Conservation (phyloP, 768 basidiomycete species). For the Lentinus brumalis region DNA sequence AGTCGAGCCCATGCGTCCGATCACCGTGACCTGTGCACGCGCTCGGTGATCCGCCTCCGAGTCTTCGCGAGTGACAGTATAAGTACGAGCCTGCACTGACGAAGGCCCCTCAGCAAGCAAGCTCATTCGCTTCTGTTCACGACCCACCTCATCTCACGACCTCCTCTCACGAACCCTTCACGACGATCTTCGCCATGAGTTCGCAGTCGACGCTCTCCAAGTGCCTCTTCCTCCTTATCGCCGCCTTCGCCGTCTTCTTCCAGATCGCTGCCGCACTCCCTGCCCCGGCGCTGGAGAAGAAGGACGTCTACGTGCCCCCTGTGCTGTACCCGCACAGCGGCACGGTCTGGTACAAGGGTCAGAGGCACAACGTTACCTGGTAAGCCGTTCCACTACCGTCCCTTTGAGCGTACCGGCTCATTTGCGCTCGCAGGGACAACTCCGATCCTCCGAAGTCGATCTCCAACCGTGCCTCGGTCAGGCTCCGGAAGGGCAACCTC, state of each 20-base stretch:
- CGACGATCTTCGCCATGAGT: background rate
- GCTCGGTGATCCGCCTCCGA: too few relatives aligned
- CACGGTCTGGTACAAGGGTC: slow-evolving; percentile 17
- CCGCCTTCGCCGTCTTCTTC: slow-evolving; percentile 8
- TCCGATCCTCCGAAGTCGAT: slow-evolving; percentile 38
- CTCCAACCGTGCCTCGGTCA: slow-evolving; percentile 32
- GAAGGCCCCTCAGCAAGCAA: background rate
- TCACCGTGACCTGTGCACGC: too few relatives aligned
- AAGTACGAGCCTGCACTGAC: background rate
- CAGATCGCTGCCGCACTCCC: background rate
- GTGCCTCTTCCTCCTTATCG: background rate
- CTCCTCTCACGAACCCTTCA: background rate
- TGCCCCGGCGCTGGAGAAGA: slow-evolving; percentile 4
- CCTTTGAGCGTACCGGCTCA: too few relatives aligned
- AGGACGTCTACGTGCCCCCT: slow-evolving; percentile 9
- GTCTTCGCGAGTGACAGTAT: background rate
- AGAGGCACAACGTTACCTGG: slow-evolving; percentile 19
- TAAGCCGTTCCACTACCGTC: background rate
- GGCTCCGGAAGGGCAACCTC: slow-evolving; percentile 25
- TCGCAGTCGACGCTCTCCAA: background rate
- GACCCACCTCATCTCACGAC: background rate
- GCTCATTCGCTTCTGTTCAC: background rate
- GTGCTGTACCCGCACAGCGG: slow-evolving; percentile 18
- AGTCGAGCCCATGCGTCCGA: too few relatives aligned
- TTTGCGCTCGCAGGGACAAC: slow-evolving; percentile 24